Evolutionary conservation across 495 filamentous ascomycete genomes (phyloP).

Genomic region (Penicillium arizonense): DNA sequence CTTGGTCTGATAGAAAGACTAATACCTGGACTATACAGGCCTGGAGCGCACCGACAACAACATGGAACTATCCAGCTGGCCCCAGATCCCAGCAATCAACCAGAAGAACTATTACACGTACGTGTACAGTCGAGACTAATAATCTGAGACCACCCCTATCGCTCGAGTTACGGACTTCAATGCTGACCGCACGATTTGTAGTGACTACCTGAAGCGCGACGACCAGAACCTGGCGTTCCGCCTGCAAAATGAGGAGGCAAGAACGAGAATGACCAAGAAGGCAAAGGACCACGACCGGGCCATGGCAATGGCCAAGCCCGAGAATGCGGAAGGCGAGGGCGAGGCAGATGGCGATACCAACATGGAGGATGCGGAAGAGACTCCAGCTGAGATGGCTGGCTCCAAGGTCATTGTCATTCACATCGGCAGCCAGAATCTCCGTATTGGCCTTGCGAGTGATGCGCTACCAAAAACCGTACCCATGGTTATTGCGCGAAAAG

Average conservation of each 20-base stretch:
- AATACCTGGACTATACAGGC: slow-evolving; percentile 48
- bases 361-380: slow-evolving; percentile 58
- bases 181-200: slow-evolving; percentile 30
- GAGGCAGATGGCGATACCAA: slow-evolving; percentile 60
- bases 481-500: slow-evolving; percentile 84
- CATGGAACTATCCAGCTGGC: slow-evolving; percentile 93
- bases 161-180: neutral
- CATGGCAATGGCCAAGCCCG: slow-evolving; percentile 62
- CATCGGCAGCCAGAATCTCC: slow-evolving; percentile 94
- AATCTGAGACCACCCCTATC: neutral
- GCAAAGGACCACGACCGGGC: slow-evolving; percentile 86
- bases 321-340: slow-evolving; percentile 47
- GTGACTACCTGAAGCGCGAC: slow-evolving; percentile 96
- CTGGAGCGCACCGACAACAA: slow-evolving; percentile 96
- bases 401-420: slow-evolving; percentile 96
- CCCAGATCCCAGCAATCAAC: slow-evolving; percentile 87
- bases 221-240: slow-evolving; percentile 90
- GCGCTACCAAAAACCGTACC: slow-evolving; percentile 91
- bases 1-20: neutral
- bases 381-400: slow-evolving; percentile 61
- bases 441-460: slow-evolving; percentile 91
- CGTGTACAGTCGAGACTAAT: slow-evolving; percentile 26
- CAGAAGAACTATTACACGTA: slow-evolving; percentile 99
- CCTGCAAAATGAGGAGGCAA: slow-evolving; percentile 77
- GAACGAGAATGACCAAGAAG: slow-evolving; percentile 73